Evolutionary conservation across 2,329 filamentous ascomycete genomes (phyloP).

Genomic region (Fusarium mexicanum): DNA sequence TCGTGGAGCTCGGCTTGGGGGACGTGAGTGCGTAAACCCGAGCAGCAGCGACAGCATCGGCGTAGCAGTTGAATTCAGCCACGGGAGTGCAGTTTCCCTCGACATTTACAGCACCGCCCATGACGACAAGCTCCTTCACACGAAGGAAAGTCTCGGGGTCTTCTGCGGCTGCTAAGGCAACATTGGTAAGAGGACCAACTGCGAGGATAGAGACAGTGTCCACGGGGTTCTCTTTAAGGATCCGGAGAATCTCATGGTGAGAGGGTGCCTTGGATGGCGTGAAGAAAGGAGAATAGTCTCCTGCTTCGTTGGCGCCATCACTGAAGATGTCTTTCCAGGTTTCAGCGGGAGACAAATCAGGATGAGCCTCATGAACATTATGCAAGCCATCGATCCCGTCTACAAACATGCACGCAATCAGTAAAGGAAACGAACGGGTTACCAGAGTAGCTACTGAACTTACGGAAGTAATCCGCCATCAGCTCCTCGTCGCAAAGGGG

Average conservation of each 20-base stretch:
- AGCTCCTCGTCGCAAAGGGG: slow-evolving; percentile 85
- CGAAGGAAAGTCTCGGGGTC: slow-evolving; percentile 90
- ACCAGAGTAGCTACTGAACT: slow-evolving; percentile 45
- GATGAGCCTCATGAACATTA: slow-evolving; percentile 77
- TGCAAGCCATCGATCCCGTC: slow-evolving; percentile 82
- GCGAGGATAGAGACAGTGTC: slow-evolving; percentile 91
- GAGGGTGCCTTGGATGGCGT: slow-evolving; percentile 77
- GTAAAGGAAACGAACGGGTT: not conserved
- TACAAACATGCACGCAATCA: slow-evolving; percentile 48
- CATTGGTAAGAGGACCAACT: slow-evolving; percentile 91
- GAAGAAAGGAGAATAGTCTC: slow-evolving; percentile 70
- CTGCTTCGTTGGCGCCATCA: slow-evolving; percentile 50
- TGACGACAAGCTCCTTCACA: slow-evolving; percentile 91
- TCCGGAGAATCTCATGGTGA: slow-evolving; percentile 87
- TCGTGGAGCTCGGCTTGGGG: slow-evolving; percentile 76
- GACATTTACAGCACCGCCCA: slow-evolving; percentile 86
- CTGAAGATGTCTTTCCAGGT: slow-evolving; percentile 76
- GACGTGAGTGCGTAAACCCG: slow-evolving; percentile 82
- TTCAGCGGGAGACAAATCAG: slow-evolving; percentile 77
- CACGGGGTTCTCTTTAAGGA: slow-evolving; percentile 82
- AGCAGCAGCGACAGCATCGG: slow-evolving; percentile 82
- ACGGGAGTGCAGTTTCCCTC: slow-evolving; percentile 86
- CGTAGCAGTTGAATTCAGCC: slow-evolving; percentile 95
- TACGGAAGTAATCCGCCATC: slow-evolving; percentile 88
- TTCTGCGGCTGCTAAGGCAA: slow-evolving; percentile 86